Evolutionary conservation across 1,284 basidiomycete species (phyloP).

Genomic region (Cutaneotrichosporon arboriforme): DNA sequence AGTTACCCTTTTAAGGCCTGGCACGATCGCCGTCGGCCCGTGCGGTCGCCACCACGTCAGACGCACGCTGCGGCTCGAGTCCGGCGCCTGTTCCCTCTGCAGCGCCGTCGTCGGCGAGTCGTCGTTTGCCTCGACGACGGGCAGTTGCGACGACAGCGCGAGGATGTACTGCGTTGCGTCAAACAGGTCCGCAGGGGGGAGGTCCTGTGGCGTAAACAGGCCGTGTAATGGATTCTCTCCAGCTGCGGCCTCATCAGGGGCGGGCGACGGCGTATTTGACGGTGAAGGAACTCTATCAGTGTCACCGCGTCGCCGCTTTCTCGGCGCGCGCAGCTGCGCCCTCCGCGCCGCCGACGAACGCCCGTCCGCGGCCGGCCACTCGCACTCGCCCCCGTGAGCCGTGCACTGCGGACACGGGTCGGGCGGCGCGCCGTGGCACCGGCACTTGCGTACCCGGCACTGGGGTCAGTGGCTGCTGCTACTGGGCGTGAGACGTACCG

Average conservation of each 20-base stretch:
- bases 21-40: constrained; percentile 28
- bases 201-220: constrained; percentile 1
- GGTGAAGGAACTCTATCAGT: neutral
- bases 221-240: constrained; percentile 11
- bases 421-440: constrained; percentile 22
- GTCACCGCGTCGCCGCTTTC: neutral
- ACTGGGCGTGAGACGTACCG: neutral
- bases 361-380: constrained; percentile 27
- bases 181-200: neutral
- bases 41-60: constrained; percentile 33
- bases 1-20: constrained; percentile 26
- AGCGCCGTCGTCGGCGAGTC: constrained; percentile 10
- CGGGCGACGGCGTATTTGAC: no score
- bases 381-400: constrained; percentile 15
- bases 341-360: constrained; percentile 10
- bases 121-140: constrained; percentile 22
- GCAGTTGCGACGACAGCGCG: constrained; percentile 24
- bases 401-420: constrained; percentile 25
- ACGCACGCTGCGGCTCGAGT: neutral
- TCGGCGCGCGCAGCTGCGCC: constrained; percentile 10
- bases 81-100: neutral
- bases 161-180: constrained; percentile 28
- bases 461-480: constrained; percentile 5
- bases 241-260: no score
- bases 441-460: constrained; percentile 26